Conservation (phyloP, 495 filamentous ascomycete species). For the Penicillium dipodomyicola region DNA sequence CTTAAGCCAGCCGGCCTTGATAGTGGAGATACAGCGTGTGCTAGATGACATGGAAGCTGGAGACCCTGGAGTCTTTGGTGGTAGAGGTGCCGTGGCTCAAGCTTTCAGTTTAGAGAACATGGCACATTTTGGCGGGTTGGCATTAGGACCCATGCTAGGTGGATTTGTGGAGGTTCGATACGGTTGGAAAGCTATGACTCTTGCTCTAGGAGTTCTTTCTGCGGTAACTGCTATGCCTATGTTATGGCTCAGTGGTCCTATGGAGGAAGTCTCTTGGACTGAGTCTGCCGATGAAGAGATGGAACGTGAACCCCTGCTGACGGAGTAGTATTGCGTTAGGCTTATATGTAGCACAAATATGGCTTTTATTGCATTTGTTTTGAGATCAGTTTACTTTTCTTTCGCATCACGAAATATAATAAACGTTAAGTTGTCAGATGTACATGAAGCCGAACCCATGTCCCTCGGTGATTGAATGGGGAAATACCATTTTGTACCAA, state of each 20-base stretch:
- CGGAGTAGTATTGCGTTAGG: background rate
- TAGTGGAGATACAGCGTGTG: conserved; percentile 62
- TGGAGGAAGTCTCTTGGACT: conserved; percentile 1
- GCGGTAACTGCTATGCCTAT: conserved; percentile 24
- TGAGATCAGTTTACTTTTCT: background rate
- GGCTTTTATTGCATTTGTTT: background rate
- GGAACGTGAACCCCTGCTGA: conserved; percentile 14
- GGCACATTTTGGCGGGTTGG: conserved; percentile 28
- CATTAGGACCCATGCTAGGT: conserved; percentile 20
- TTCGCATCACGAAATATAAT: background rate
- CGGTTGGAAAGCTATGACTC: conserved; percentile 22
- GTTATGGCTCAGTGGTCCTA: conserved; percentile 17
- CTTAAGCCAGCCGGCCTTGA: conserved; percentile 26
- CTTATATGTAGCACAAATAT: conserved; percentile 4
- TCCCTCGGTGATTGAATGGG: background rate
- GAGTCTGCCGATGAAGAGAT: conserved; percentile 13
- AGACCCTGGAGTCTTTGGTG: conserved; percentile 48
- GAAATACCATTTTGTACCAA: background rate
- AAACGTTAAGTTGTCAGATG: too few relatives aligned
- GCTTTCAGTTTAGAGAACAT: conserved; percentile 55
- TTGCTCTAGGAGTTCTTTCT: conserved; percentile 22
- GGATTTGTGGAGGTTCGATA: conserved; percentile 17
- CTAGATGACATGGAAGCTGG: conserved; percentile 56
- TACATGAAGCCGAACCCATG: background rate
- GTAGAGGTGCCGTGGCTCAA: conserved; percentile 53